Conservation (phyloP, 805 yeast species). For the Kluyveromyces lactis region DNA sequence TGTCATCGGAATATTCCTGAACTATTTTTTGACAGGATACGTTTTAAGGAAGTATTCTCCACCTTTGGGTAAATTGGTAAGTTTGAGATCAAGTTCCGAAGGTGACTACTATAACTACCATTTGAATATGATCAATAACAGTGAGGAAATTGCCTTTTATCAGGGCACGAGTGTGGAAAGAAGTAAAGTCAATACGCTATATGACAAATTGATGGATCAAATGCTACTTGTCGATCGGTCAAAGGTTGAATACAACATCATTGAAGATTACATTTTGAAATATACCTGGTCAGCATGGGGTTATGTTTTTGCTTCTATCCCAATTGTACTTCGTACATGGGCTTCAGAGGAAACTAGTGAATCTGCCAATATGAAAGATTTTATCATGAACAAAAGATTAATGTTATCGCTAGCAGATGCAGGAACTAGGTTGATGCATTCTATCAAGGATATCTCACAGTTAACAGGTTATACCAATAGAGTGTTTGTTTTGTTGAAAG, state of each 20-base stretch:
- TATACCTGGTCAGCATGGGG: slow-evolving; percentile 95
- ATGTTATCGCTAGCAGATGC: slow-evolving; percentile 92
- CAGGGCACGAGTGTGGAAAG: slow-evolving; percentile 81
- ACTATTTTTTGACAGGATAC: slow-evolving; percentile 74
- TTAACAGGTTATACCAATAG: slow-evolving; percentile 86
- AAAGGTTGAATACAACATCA: slow-evolving; percentile 58
- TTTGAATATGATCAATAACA: slow-evolving; percentile 73
- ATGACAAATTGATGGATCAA: slow-evolving; percentile 47
- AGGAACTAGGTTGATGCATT: slow-evolving; percentile 88
- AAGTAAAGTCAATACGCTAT: slow-evolving; percentile 51
- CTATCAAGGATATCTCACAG: slow-evolving; percentile 86
- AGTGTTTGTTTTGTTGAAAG: slow-evolving; percentile 66
- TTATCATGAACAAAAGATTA: slow-evolving; percentile 81
- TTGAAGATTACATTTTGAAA: slow-evolving; percentile 82
- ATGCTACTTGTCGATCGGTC: slow-evolving; percentile 45
- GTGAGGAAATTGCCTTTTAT: slow-evolving; percentile 91
- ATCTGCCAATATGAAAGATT: slow-evolving; percentile 70
- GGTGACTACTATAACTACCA: slow-evolving; percentile 86
- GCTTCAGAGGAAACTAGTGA: slow-evolving; percentile 28
- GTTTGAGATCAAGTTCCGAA: slow-evolving; percentile 68
- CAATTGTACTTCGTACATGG: slow-evolving; percentile 59
- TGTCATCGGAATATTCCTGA: slow-evolving; percentile 68
- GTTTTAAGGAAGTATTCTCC: slow-evolving; percentile 70
- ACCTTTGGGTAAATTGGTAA: slow-evolving; percentile 70
- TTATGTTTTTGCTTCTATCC: slow-evolving; percentile 83